Base-by-base conservation (phyloP, 225 moss, liverwort and hornwort species). In the Physcomitrium patens region DNA sequence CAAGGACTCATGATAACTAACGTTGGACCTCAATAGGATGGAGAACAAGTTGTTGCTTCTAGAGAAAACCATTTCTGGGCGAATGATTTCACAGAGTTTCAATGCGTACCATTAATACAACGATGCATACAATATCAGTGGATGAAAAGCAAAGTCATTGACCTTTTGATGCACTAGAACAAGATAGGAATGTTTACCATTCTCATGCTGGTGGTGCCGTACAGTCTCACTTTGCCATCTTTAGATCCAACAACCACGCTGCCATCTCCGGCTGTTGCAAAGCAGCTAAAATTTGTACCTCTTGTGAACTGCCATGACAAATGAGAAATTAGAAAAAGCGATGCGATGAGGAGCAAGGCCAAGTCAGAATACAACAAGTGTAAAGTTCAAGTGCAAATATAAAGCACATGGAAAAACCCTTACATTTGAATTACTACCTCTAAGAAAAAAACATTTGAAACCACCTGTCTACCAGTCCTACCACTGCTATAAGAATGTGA, bases 141-240 rank as follows among this genome's bases (percentile, higher is more conserved):
- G 31, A 63, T 42, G 7, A 7, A 47, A 58, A 17, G 31, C 68
- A 8, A 16, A 63, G 47, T 6, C 64, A 7, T 42, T 20, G 10
- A 17, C 60, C 16, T 28, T 20, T 5, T 31, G 24, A 60, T 10
- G 15, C 49, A 18, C 26, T 14, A 59, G 5, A 65, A 45, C 41
- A 46, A 53, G 12, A 61, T 0, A 12, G 65, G 11, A 68, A 12
- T 37, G 12, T 41, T 73, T 68, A 88, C 87, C 85, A 85, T 85
- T 45, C 93, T 89, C 97, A 99, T 95, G 73, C 91, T 95, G 42
- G 87, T 90, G 19, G 86, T 85, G 73, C 97, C 94, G 56, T 99
- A 99, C 42, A 99, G 76, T 45, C 97, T 90, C 70, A 99, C 95
- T 80, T 99, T 99, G 43, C 95, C 97, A 69, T 99, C 97, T 67